Evolutionary conservation across 768 basidiomycete genomes (phyloP).

Genomic region (Lyophyllum semitale): DNA sequence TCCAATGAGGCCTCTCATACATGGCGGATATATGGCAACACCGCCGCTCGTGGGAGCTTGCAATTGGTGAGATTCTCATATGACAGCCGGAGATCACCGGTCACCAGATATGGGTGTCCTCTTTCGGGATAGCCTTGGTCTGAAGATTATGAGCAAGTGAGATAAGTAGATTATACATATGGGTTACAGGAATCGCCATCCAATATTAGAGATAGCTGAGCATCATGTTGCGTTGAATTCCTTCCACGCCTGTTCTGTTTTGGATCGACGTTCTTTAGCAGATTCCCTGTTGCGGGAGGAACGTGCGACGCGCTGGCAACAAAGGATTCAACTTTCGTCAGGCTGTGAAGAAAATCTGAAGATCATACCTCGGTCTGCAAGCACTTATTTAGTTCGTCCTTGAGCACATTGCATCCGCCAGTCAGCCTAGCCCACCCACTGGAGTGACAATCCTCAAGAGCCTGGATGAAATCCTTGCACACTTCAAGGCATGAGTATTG

Average conservation of each 20-base stretch:
- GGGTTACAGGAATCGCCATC: neutral
- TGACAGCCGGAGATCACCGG: neutral
- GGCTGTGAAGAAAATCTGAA: neutral
- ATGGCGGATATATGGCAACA: too few species aligned
- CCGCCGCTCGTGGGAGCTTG: too few species aligned
- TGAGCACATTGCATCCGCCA: conserved; percentile 70
- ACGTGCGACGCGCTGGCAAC: conserved; percentile 55
- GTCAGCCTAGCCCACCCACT: conserved; percentile 64
- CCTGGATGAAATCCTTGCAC: conserved; percentile 78
- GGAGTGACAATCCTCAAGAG: conserved; percentile 70
- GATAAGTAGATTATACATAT: neutral
- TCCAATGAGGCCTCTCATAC: too few species aligned
- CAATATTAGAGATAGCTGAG: neutral
- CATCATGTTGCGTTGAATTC: conserved; percentile 51
- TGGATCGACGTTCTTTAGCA: conserved; percentile 57
- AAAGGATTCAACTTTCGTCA: neutral
- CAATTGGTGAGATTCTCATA: neutral
- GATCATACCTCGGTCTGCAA: conserved; percentile 65
- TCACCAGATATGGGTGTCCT: neutral
- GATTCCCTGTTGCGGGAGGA: conserved; percentile 59
- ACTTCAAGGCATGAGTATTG: conserved; percentile 35
- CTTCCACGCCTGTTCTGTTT: conserved; percentile 60
- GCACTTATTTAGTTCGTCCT: conserved; percentile 70
- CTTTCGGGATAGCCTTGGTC: neutral
- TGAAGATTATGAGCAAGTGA: neutral